These are phyloP conservation scores for Waltergamsia citrina DNA, from an alignment of 2,329 filamentous ascomycete genomes.

Conservation along the genomic window DNA sequence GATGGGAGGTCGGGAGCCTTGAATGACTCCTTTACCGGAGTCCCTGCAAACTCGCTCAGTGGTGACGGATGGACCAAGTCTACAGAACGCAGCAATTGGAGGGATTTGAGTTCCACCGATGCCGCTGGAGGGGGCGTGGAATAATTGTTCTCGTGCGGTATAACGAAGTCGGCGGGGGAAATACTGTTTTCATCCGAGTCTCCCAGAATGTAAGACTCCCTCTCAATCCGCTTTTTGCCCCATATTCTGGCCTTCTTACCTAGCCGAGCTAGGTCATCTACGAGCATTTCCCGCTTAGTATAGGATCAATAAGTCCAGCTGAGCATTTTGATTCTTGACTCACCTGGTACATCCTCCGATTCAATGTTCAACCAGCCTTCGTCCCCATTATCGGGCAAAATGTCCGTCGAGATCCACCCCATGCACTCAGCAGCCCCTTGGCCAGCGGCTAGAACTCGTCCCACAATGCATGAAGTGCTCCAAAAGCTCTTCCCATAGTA, in stretches of 20 bases:
- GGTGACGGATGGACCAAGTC: constrained; percentile 36
- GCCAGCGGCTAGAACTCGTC: constrained; percentile 53
- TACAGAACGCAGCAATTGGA: constrained; percentile 36
- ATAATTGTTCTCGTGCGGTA: constrained; percentile 48
- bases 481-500: constrained; percentile 58
- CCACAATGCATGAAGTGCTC: constrained; percentile 58
- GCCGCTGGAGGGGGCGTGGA: constrained; percentile 35
- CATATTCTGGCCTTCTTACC: constrained; percentile 50
- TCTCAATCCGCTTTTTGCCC: constrained; percentile 50
- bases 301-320: background rate
- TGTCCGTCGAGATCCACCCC: constrained; percentile 58
- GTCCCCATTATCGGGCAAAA: constrained; percentile 40
- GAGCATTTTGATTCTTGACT: constrained; percentile 11
- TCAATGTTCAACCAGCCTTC: constrained; percentile 53
- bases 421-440: constrained; percentile 55
- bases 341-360: constrained; percentile 42
- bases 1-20: constrained; percentile 22
- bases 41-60: constrained; percentile 27
- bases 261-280: constrained; percentile 39
- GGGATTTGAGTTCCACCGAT: constrained; percentile 36
- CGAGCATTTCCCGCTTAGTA: too few species aligned
- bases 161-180: constrained; percentile 52
- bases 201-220: constrained; percentile 50
- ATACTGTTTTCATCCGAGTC: constrained; percentile 43
- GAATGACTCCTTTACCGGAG: constrained; percentile 24